Conservation (phyloP, 768 basidiomycete species). For the Boletus pseudopeckii region DNA sequence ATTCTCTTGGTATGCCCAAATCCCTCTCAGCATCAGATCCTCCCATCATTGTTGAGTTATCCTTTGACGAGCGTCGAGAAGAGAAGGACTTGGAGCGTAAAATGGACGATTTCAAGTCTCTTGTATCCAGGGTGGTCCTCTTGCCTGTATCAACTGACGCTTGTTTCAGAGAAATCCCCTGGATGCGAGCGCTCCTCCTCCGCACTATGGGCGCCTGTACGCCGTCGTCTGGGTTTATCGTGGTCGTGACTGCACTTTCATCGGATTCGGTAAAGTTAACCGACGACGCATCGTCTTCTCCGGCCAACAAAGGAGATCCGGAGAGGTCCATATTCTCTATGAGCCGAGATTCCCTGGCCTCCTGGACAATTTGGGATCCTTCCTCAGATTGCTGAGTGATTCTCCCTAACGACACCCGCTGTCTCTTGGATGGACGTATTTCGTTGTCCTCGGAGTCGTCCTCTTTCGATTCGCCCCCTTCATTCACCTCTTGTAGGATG, state of each 20-base stretch:
- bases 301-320: constrained; percentile 20
- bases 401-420: constrained; percentile 3
- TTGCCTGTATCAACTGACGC: background rate
- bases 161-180: constrained; percentile 12
- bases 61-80: background rate
- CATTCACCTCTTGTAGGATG: constrained; percentile 29
- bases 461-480: constrained; percentile 14
- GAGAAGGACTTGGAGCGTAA: constrained; percentile 11
- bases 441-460: constrained; percentile 7
- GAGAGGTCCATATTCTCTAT: constrained; percentile 28
- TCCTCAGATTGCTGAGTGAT: background rate
- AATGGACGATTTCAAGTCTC: constrained; percentile 6
- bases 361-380: background rate
- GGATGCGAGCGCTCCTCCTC: constrained; percentile 26
- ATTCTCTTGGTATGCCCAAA: constrained; percentile 8
- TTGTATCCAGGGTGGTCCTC: background rate
- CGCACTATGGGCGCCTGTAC: constrained; percentile 5
- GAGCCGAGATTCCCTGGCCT: constrained; percentile 15
- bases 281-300: background rate
- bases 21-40: background rate
- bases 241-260: background rate
- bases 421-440: constrained; percentile 22
- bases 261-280: background rate
- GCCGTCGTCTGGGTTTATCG: background rate
- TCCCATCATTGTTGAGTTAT: background rate